Evolutionary conservation across 108 stramenopile genomes (phyloP).

Genomic region (Bacterosira constricta): DNA sequence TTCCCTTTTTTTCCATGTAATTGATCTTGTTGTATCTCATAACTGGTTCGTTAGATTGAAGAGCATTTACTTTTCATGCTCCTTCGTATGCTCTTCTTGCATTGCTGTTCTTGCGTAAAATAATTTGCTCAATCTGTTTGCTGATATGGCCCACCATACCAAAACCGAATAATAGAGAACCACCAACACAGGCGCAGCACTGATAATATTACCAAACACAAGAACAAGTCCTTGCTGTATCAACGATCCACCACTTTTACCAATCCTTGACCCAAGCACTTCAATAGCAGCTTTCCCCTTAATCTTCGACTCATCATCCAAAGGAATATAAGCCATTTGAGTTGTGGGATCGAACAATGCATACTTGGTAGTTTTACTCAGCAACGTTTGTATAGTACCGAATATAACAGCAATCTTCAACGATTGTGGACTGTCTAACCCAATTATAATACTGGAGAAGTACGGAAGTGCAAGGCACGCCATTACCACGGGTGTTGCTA

Average conservation of each 20-base stretch:
- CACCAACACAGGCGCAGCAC: slow-evolving; percentile 83
- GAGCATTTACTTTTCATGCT: no score
- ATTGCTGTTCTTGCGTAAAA: slow-evolving; percentile 51
- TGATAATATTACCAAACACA: slow-evolving; percentile 90
- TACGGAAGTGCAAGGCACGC: slow-evolving; percentile 85
- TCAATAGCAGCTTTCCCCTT: slow-evolving; percentile 97
- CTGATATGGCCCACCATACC: slow-evolving; percentile 78
- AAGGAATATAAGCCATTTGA: slow-evolving; percentile 96
- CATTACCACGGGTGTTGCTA: slow-evolving; percentile 93
- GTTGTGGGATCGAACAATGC: slow-evolving; percentile 89
- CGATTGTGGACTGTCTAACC: slow-evolving; percentile 72
- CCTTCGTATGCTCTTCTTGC: slow-evolving; percentile 37
- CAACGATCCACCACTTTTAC: slow-evolving; percentile 95
- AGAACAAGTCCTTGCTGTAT: slow-evolving; percentile 93
- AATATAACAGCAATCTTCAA: slow-evolving; percentile 78
- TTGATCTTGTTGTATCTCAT: no score
- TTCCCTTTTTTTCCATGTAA: no score
- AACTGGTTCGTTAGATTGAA: no score
- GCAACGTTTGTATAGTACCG: slow-evolving; percentile 87
- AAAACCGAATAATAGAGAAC: slow-evolving; percentile 87
- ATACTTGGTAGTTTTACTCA: slow-evolving; percentile 94
- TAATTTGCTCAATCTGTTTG: slow-evolving; percentile 71
- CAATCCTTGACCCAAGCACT: slow-evolving; percentile 92
- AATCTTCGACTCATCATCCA: slow-evolving; percentile 94
- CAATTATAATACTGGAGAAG: slow-evolving; percentile 85